Percentiles rank a stretch among this genome's conserved stretches.
Conservation (phyloP, 2,329 filamentous ascomycete species). For the Ceratocystis smalleyi region DNA sequence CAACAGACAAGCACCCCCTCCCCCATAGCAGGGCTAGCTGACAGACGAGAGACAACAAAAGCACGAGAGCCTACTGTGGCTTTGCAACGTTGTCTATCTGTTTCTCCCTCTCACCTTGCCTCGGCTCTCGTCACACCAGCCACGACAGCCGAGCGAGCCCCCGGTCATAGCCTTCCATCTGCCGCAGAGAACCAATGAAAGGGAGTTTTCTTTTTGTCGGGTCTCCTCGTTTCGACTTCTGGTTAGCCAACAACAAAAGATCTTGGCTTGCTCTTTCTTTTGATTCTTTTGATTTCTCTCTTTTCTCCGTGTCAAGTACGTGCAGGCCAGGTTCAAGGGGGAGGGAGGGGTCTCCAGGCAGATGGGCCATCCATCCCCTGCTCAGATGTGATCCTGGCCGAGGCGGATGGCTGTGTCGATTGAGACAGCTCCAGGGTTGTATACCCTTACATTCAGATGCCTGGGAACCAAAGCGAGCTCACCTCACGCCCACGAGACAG, state of each 20-base stretch:
- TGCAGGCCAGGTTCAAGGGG: too few relatives aligned
- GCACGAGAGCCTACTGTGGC: too few relatives aligned
- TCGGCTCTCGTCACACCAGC: neutral
- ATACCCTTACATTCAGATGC: too few relatives aligned
- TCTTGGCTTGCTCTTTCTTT: neutral
- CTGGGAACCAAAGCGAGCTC: too few relatives aligned
- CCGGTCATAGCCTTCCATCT: neutral
- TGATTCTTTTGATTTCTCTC: neutral
- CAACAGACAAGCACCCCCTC: neutral
- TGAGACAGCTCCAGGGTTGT: too few relatives aligned
- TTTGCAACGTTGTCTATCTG: neutral
- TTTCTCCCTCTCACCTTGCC: neutral
- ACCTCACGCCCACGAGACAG: too few relatives aligned
- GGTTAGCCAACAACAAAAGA: neutral
- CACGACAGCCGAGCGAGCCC: neutral
- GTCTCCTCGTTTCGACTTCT: neutral
- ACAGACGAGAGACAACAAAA: too few relatives aligned
- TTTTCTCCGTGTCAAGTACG: conserved; percentile 1
- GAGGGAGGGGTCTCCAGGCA: too few relatives aligned
- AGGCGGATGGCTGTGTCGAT: too few relatives aligned
- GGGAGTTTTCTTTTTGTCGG: neutral
- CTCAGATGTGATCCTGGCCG: too few relatives aligned
- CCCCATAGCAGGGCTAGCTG: neutral
- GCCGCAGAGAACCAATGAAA: too few relatives aligned
- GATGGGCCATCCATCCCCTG: too few relatives aligned